Evolutionary conservation across 2,329 filamentous ascomycete species (phyloP).

Genomic region (Stenocarpella maydis): DNA sequence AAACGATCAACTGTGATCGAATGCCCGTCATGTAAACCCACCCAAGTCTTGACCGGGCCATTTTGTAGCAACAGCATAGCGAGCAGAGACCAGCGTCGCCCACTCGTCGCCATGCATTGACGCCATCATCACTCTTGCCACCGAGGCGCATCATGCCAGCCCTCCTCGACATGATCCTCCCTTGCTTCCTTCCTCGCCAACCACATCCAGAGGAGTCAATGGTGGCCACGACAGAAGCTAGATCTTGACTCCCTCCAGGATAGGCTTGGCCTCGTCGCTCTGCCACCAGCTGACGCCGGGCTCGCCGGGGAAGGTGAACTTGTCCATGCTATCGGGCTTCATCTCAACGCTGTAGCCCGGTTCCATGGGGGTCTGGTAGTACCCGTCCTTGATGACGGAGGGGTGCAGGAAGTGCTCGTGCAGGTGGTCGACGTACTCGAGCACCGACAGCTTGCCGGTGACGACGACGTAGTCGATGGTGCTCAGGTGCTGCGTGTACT

Average conservation of each 20-base stretch:
- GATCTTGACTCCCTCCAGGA: slow-evolving; percentile 70
- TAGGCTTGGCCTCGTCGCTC: slow-evolving; percentile 78
- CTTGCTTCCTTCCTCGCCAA: slow-evolving; percentile 19
- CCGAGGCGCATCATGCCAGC: slow-evolving; percentile 37
- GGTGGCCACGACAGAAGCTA: slow-evolving; percentile 41
- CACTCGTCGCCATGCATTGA: slow-evolving; percentile 39
- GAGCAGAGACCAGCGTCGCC: slow-evolving; percentile 36
- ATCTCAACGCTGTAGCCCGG: slow-evolving; percentile 94
- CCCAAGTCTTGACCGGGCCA: slow-evolving; percentile 20
- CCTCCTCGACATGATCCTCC: slow-evolving; percentile 33
- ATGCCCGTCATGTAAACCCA: slow-evolving; percentile 33
- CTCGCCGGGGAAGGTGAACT: slow-evolving; percentile 78
- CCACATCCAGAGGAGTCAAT: background rate
- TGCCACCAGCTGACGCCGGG: slow-evolving; percentile 87
- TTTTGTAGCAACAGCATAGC: slow-evolving; percentile 17
- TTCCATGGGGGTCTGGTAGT: slow-evolving; percentile 84
- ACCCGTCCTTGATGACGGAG: slow-evolving; percentile 80
- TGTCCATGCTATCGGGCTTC: slow-evolving; percentile 87
- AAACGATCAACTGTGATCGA: slow-evolving; percentile 36
- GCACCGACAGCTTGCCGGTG: slow-evolving; percentile 78
- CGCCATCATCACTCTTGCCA: slow-evolving; percentile 44
- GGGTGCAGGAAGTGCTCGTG: slow-evolving; percentile 94
- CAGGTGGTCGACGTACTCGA: slow-evolving; percentile 93
- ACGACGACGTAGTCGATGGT: slow-evolving; percentile 94
- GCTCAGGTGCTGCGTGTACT: slow-evolving; percentile 92